These are phyloP conservation scores for Pythium aristosporum DNA, from an alignment of 352 stramenopile genomes.

Conservation along the genomic window DNA sequence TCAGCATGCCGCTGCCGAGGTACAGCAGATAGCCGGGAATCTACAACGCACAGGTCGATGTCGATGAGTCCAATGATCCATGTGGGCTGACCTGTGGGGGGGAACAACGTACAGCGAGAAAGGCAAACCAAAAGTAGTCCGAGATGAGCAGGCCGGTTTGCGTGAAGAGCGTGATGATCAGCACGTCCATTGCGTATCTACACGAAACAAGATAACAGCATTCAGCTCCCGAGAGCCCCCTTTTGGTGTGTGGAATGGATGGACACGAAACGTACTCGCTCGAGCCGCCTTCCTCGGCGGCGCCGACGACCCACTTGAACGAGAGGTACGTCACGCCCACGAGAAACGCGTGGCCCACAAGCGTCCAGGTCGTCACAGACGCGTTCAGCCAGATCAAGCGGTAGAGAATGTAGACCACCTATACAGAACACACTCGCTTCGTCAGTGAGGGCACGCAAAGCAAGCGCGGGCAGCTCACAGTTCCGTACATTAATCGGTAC, in stretches of 20 bases:
- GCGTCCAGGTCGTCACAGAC: slow-evolving; percentile 67
- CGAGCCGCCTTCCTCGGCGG: slow-evolving; percentile 68
- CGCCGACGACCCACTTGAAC: slow-evolving; percentile 80
- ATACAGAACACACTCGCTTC: neutral
- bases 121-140: slow-evolving; percentile 88
- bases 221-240: neutral
- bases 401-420: slow-evolving; percentile 74
- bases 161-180: slow-evolving; percentile 81
- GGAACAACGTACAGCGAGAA: slow-evolving; percentile 52
- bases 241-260: neutral
- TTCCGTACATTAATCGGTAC: slow-evolving; percentile 63
- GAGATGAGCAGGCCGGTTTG: slow-evolving; percentile 74
- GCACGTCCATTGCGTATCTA: slow-evolving; percentile 78
- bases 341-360: slow-evolving; percentile 68
- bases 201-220: neutral
- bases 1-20: slow-evolving; percentile 65
- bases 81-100: neutral
- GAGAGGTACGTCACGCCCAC: slow-evolving; percentile 67
- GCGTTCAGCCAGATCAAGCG: slow-evolving; percentile 72
- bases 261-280: slow-evolving; percentile 52
- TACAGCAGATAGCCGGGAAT: slow-evolving; percentile 85
- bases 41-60: slow-evolving; percentile 18
- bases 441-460: neutral
- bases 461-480: neutral
- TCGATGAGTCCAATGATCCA: neutral